Conservation (phyloP, 257 asterid species). For the Mentha longifolia region DNA sequence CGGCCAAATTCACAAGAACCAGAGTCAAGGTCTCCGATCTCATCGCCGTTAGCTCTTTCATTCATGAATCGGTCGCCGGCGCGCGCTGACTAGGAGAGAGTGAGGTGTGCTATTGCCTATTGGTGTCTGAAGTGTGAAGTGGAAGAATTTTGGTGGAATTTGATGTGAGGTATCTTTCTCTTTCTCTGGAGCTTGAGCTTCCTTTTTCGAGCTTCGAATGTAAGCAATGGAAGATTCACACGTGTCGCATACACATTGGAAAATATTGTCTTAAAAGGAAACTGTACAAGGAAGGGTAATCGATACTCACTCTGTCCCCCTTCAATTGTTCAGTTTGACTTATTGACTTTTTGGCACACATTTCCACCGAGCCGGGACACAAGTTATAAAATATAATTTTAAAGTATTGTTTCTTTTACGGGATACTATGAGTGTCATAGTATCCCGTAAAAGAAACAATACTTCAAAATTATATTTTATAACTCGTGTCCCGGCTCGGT, state of each 20-base stretch:
- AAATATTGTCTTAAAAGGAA: conserved; percentile 14
- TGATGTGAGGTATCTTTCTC: not conserved
- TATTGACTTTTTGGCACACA: no score
- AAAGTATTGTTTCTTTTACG: no score
- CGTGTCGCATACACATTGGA: not conserved
- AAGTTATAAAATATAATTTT: no score
- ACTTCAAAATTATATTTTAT: no score
- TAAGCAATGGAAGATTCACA: conserved; percentile 35
- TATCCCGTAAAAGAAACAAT: no score
- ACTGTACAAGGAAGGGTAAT: not conserved
- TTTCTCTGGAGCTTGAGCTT: not conserved
- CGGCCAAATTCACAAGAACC: conserved; percentile 73
- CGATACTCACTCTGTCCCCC: no score
- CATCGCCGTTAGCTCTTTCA: conserved; percentile 36
- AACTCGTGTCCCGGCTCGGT: no score
- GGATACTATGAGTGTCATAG: no score
- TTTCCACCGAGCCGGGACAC: no score
- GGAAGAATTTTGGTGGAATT: not conserved
- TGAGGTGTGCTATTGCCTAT: not conserved
- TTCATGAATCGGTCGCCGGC: conserved; percentile 25
- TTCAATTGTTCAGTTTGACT: no score
- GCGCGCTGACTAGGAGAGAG: conserved; percentile 29
- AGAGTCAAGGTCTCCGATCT: conserved; percentile 60
- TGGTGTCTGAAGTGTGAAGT: not conserved
- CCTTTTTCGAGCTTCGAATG: conserved; percentile 25